Conservation (phyloP, 176 grass and related monocot species). For the Elymus sibiricus region DNA sequence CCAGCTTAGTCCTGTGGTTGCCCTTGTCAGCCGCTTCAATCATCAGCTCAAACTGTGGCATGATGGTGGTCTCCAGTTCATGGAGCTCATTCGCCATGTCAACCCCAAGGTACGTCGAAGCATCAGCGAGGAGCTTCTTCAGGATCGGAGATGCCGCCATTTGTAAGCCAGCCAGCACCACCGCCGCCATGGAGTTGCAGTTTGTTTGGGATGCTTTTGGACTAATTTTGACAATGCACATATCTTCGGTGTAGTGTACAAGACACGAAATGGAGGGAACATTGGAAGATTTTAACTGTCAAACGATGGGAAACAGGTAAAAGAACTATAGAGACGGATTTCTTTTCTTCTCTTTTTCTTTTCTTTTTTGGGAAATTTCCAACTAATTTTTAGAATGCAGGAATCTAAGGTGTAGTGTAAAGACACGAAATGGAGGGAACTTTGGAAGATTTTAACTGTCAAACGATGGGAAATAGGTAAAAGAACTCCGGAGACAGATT, state of each 20-base stretch:
- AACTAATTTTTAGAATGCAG: background rate
- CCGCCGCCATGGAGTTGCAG: background rate
- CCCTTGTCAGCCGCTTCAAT: constrained; percentile 12
- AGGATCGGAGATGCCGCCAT: background rate
- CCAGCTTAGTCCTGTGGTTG: background rate
- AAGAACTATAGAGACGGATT: background rate
- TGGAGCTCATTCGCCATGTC: constrained; percentile 9
- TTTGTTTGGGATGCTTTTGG: background rate
- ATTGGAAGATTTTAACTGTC: background rate
- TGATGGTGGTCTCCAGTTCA: background rate
- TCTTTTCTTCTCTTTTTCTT: background rate
- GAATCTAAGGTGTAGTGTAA: background rate
- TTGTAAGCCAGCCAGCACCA: background rate
- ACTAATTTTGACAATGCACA: background rate
- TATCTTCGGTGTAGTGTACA: background rate
- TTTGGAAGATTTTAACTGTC: background rate
- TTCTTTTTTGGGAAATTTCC: background rate
- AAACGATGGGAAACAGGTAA: background rate
- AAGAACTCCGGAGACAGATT: background rate
- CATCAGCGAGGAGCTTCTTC: background rate
- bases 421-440: background rate
- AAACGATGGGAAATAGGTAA: background rate
- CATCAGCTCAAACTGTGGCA: constrained; percentile 6
- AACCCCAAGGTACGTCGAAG: background rate
- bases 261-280: background rate